Evolutionary conservation across 805 yeast genomes (phyloP).

Genomic region (Nakazawaea peltata): DNA sequence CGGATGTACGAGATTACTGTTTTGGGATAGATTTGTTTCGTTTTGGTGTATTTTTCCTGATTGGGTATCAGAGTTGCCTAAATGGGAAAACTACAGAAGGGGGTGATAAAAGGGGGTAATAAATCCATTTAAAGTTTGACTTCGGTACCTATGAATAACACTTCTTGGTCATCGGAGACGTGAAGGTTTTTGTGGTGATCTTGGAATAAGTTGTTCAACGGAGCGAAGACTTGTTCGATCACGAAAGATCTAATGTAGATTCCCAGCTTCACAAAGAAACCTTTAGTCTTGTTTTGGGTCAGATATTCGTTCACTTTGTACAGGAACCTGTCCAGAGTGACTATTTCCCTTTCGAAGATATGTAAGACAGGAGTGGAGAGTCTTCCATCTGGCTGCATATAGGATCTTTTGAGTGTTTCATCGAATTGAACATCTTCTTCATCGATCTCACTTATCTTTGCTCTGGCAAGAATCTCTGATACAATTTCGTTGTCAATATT

Average conservation of each 20-base stretch:
- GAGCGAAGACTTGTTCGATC: slow-evolving; percentile 13
- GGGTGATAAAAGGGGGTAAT: too few relatives aligned
- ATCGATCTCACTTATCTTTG: slow-evolving; percentile 7
- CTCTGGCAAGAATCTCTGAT: slow-evolving; percentile 13
- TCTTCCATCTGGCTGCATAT: not conserved
- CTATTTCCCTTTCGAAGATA: slow-evolving; percentile 18
- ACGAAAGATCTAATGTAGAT: slow-evolving; percentile 5
- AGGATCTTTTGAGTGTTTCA: not conserved
- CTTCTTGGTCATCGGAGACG: slow-evolving; percentile 13
- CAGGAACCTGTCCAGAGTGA: slow-evolving; percentile 11
- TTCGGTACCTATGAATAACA: slow-evolving; percentile 16
- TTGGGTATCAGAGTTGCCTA: too few relatives aligned
- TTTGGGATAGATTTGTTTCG: too few relatives aligned
- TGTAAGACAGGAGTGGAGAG: slow-evolving; percentile 16
- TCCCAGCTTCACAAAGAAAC: not conserved
- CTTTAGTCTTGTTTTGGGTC: too few relatives aligned
- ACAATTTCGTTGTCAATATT: slow-evolving; percentile 15
- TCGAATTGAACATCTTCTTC: slow-evolving; percentile 8
- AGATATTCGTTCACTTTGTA: slow-evolving; percentile 1
- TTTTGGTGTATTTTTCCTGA: too few relatives aligned
- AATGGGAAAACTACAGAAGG: too few relatives aligned
- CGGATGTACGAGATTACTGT: too few relatives aligned
- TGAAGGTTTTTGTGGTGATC: slow-evolving; percentile 8
- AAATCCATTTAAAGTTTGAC: slow-evolving; percentile 6
- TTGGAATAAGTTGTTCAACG: slow-evolving; percentile 13